A percentile compares a stretch with the other conserved stretches of the same genome.
Evolutionary conservation across 495 filamentous ascomycete species (phyloP).

Genomic region (Amorphotheca resinae): DNA sequence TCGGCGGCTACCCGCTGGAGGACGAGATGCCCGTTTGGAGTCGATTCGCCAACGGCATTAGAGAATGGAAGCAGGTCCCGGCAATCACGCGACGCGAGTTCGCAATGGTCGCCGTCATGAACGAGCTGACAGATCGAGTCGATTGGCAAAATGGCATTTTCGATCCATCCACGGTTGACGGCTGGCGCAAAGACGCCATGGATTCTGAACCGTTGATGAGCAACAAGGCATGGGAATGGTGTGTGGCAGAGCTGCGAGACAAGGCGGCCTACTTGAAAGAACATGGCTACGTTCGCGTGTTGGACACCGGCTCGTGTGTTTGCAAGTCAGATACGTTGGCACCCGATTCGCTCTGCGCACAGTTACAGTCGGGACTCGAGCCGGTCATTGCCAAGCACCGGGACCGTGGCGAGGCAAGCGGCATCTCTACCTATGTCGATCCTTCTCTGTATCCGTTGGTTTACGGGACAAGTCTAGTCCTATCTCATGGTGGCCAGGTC

Average conservation of each 20-base stretch:
- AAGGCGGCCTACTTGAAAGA: slow-evolving; percentile 8
- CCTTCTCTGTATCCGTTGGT: background rate
- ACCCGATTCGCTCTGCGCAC: background rate
- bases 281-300: background rate
- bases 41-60: background rate
- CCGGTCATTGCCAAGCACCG: background rate
- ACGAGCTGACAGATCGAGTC: slow-evolving; percentile 28
- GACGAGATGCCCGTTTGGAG: background rate
- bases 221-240: slow-evolving; percentile 9
- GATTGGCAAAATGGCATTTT: slow-evolving; percentile 43
- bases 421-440: background rate
- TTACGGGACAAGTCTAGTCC: background rate
- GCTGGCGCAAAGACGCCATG: slow-evolving; percentile 24
- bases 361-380: background rate
- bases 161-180: slow-evolving; percentile 27
- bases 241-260: slow-evolving; percentile 18
- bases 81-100: slow-evolving; percentile 20
- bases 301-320: background rate
- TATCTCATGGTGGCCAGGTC: background rate
- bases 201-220: slow-evolving; percentile 6
- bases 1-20: background rate
- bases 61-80: background rate
- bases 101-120: slow-evolving; percentile 27
- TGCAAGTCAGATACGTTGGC: background rate
- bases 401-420: background rate